Evolutionary conservation across 345 rosid species (phyloP).

Genomic region (Physaria fendleri): DNA sequence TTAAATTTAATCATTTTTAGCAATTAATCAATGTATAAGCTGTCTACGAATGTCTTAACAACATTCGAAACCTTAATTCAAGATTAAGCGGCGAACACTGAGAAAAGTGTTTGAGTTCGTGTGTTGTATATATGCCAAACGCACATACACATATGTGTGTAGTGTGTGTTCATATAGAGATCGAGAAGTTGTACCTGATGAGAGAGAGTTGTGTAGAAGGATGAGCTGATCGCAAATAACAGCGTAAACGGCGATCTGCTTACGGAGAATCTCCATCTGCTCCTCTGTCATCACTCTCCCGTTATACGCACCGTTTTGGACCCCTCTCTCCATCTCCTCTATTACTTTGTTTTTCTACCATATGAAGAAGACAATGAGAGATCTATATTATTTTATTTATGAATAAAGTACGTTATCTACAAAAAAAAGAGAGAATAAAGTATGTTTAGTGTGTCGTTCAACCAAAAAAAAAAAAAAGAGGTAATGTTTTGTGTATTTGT

Average conservation of each 20-base stretch:
- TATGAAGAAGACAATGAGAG: conserved; percentile 8
- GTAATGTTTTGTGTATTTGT: no score
- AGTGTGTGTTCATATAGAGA: not conserved
- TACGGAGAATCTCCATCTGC: conserved; percentile 62
- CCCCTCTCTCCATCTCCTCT: conserved; percentile 30
- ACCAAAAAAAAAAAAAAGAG: no score
- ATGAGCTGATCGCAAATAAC: conserved; percentile 52
- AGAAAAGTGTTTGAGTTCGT: not conserved
- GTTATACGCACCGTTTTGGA: conserved; percentile 20
- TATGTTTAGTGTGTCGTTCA: no score
- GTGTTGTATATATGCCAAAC: not conserved
- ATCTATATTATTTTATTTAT: conserved; percentile 4
- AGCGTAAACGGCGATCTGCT: conserved; percentile 58
- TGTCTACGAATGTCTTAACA: not conserved
- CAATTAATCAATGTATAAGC: not conserved
- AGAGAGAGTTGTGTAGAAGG: conserved; percentile 43
- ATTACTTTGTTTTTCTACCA: conserved; percentile 13
- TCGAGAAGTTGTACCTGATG: conserved; percentile 33
- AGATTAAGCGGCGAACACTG: not conserved
- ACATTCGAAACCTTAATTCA: not conserved
- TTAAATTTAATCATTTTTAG: not conserved
- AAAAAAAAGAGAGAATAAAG: no score
- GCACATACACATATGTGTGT: not conserved
- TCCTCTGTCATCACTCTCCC: conserved; percentile 64
- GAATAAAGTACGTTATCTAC: no score